A percentile compares a stretch with the other conserved stretches of the same genome.
Evolutionary conservation across 495 filamentous ascomycete species (phyloP).

Genomic region (Cudoniella acicularis): DNA sequence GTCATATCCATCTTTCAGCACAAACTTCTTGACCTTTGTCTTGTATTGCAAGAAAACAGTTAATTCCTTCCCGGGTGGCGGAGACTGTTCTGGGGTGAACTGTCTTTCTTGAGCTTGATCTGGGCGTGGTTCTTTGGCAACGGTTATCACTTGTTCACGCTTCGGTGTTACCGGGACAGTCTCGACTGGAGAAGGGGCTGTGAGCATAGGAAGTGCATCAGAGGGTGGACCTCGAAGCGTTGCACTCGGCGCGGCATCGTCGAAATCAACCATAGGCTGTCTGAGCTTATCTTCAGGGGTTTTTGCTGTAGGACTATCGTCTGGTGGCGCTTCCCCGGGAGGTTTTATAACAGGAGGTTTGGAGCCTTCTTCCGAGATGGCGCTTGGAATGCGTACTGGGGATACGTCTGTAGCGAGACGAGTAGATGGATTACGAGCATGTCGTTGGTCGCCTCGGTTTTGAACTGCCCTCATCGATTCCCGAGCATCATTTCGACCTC

Average conservation of each 20-base stretch:
- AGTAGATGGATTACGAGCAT: slow-evolving; percentile 60
- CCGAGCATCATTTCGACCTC: slow-evolving; percentile 73
- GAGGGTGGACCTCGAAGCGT: slow-evolving; percentile 17
- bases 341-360: slow-evolving; percentile 30
- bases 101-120: slow-evolving; percentile 10
- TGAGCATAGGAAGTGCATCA: slow-evolving; percentile 18
- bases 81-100: slow-evolving; percentile 66
- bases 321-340: slow-evolving; percentile 34
- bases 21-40: slow-evolving; percentile 93
- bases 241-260: slow-evolving; percentile 20
- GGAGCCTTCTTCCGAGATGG: slow-evolving; percentile 59
- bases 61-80: slow-evolving; percentile 79
- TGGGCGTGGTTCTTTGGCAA: slow-evolving; percentile 4
- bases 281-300: slow-evolving; percentile 60
- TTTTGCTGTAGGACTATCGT: slow-evolving; percentile 46
- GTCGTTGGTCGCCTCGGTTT: slow-evolving; percentile 62
- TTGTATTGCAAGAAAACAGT: slow-evolving; percentile 98
- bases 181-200: background rate
- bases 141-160: slow-evolving; percentile 19
- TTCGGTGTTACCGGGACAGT: slow-evolving; percentile 8
- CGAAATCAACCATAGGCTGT: slow-evolving; percentile 35
- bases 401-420: slow-evolving; percentile 53
- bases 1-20: slow-evolving; percentile 76
- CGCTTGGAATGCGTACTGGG: slow-evolving; percentile 55
- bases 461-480: slow-evolving; percentile 93